phyloP scores from a whole-genome alignment of 768 basidiomycete genomes.

The Rhizopogon vesiculosus region DNA sequence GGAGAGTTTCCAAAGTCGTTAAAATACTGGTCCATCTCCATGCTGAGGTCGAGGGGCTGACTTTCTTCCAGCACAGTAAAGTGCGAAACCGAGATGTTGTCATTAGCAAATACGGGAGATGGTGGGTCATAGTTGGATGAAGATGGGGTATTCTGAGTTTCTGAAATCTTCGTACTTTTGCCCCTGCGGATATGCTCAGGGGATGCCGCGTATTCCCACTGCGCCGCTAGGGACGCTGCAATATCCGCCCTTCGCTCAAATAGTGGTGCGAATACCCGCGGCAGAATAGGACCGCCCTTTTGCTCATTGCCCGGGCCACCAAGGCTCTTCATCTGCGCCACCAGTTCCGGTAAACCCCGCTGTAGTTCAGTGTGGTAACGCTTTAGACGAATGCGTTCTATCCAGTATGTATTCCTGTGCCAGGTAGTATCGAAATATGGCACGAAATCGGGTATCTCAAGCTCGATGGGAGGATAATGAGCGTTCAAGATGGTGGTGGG shows the following conservation, averaged over 20 bases:
- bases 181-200: background rate
- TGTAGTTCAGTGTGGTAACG: background rate
- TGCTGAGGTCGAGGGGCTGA: slow-evolving; percentile 7
- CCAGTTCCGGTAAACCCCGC: background rate
- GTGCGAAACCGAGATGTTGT: background rate
- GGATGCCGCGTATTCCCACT: background rate
- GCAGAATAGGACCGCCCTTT: background rate
- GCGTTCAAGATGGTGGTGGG: slow-evolving; percentile 6
- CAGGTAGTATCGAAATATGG: background rate
- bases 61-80: background rate
- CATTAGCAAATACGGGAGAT: too few relatives aligned
- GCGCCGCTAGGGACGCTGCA: background rate
- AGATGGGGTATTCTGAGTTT: background rate
- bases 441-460: background rate
- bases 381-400: background rate
- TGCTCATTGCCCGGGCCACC: background rate
- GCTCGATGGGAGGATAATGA: slow-evolving; percentile 3
- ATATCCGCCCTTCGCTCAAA: background rate
- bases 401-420: background rate
- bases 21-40: slow-evolving; percentile 23
- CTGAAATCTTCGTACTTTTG: background rate
- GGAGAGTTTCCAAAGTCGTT: slow-evolving; percentile 22
- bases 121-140: background rate
- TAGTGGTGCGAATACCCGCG: background rate
- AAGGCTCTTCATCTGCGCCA: background rate